Evolutionary conservation across 495 filamentous ascomycete genomes (phyloP).

Genomic region (Chaetomium tenue): DNA sequence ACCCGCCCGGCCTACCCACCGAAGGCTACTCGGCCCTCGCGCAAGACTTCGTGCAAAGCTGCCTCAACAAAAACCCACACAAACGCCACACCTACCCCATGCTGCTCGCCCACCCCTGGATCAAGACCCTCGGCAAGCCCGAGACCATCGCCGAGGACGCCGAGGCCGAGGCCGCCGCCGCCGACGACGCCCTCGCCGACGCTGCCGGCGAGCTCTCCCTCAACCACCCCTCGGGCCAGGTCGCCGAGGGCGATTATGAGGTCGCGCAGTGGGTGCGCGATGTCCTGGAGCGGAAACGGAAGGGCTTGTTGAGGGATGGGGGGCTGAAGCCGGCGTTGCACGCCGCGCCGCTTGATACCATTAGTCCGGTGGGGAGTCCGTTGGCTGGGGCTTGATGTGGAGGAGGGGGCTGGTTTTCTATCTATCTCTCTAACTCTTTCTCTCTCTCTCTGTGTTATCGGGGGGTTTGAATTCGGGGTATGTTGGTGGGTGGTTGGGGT

Average conservation of each 20-base stretch:
- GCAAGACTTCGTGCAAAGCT: conserved; percentile 81
- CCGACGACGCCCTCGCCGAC: conserved; percentile 48
- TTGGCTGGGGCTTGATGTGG: conserved; percentile 6
- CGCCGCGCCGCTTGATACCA: conserved; percentile 67
- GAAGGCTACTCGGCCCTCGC: conserved; percentile 76
- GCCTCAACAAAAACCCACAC: conserved; percentile 88
- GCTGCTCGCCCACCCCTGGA: conserved; percentile 86
- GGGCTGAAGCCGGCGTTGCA: conserved; percentile 68
- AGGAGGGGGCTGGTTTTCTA: too few species aligned
- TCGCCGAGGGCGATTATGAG: conserved; percentile 62
- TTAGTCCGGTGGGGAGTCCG: conserved; percentile 48
- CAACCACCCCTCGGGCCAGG: conserved; percentile 38
- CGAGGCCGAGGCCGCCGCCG: conserved; percentile 56
- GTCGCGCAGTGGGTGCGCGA: conserved; percentile 81
- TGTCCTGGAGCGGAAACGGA: conserved; percentile 58
- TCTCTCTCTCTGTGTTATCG: too few species aligned
- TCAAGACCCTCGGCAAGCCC: conserved; percentile 77
- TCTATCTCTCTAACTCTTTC: too few species aligned
- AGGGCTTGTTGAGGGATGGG: conserved; percentile 20
- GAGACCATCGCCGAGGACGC: conserved; percentile 74
- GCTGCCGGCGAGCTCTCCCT: conserved; percentile 45
- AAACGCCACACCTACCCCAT: conserved; percentile 88
- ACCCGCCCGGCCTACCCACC: conserved; percentile 78
- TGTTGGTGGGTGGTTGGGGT: too few species aligned
- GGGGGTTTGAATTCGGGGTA: too few species aligned